Base-by-base conservation (phyloP, 2,329 filamentous ascomycete genomes). In the Sarocladium brachiariae region DNA sequence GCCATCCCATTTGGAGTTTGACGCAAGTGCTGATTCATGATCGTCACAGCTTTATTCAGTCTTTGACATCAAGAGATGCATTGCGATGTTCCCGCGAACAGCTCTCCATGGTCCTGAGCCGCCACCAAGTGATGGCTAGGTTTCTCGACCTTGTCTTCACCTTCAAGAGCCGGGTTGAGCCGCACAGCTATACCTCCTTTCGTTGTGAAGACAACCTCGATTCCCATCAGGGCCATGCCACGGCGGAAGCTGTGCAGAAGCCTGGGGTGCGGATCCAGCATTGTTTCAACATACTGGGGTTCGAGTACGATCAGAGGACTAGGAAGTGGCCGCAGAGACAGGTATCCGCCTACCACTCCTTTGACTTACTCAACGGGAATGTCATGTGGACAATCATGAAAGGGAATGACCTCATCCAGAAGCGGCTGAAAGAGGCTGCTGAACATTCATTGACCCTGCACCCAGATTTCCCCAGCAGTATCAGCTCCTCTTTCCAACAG, bases 71-170 rank as follows among this genome's bases (percentile, higher is more conserved):
- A 8, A 24, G 43, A 18, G 43, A 25, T 19, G 7, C 19, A 3
- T 14, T 47, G 13, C 3, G 4, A 3, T 47, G 43, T n/a, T 31
- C 25, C 7, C 43, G 21, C 4, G n/a, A 4, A 4, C 43, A 47
- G 16, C 43, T 47, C 33, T n/a, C 25, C 24, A 33, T 31, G 24
- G n/a, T 47, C 27, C 16, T 47, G 8, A 47, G 43, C 21, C 43
- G 43, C 4, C 27, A 47, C 27, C 43, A 47, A 25, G 43, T 33
- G n/a, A 47, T 47, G 43, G 19, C 43, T 5, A 31, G 21, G 16
- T 47, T 47, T n/a, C 43, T 47, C 3, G 43, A 47, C 43, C 19
- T 47, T 11, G 43, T 47, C 19, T 47, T 47, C 43, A 47, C 43
- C 25, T 47, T 47, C 14, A 19, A 47, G 27, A 24, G 19, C 10